Evolutionary conservation across 192 early-diverging fungal genomes (phyloP).

Genomic region (Backusella morwellensis): DNA sequence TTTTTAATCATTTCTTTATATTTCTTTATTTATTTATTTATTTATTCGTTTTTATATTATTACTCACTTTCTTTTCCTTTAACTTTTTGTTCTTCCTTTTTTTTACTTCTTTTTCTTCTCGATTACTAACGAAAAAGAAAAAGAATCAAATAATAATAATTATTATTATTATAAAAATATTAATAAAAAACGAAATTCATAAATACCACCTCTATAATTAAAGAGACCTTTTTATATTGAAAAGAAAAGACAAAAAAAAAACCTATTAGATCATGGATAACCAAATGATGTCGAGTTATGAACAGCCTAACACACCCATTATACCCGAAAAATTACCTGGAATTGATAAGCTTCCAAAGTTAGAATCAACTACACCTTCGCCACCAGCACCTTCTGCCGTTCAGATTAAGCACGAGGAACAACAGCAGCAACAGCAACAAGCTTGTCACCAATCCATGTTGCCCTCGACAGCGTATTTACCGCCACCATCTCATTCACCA

Average conservation of each 20-base stretch:
- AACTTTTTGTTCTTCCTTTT: not conserved
- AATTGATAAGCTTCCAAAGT: constrained; percentile 25
- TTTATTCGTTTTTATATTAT: not conserved
- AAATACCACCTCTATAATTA: not conserved
- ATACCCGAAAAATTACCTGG: constrained; percentile 32
- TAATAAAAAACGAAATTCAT: not conserved
- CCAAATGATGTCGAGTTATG: constrained; percentile 23
- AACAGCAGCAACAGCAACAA: not conserved
- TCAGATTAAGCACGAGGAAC: not conserved
- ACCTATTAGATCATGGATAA: not conserved
- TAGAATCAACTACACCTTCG: constrained; percentile 16
- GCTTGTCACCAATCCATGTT: constrained; percentile 15
- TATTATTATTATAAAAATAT: not conserved
- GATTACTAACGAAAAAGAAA: not conserved
- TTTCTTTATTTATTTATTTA: not conserved
- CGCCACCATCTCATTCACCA: constrained; percentile 19
- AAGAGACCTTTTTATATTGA: not conserved
- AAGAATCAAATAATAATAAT: not conserved
- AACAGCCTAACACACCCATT: constrained; percentile 15
- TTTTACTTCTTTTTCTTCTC: not conserved
- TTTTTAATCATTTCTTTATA: constrained; percentile 8
- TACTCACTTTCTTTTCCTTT: not conserved
- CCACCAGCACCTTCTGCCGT: not conserved
- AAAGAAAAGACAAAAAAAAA: not conserved
- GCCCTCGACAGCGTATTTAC: constrained; percentile 21